Evolutionary conservation across 305 asterid genomes (phyloP).

Genomic region (Andrographis paniculata): DNA sequence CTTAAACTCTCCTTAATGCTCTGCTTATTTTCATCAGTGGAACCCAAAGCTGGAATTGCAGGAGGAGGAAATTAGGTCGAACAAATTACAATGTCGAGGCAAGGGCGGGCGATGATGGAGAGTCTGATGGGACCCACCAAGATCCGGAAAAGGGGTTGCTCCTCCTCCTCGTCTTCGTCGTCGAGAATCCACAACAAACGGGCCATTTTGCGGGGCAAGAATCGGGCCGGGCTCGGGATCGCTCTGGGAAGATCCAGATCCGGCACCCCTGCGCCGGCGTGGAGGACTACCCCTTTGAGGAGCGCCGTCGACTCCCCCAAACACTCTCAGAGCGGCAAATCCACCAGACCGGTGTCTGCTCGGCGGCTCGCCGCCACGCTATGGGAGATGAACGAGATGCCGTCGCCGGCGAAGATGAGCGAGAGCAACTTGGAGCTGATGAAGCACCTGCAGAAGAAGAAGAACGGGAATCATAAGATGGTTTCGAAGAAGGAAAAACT

Average conservation of each 20-base stretch:
- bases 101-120: constrained; percentile 39
- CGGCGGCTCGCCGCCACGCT: constrained; percentile 81
- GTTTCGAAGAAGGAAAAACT: constrained; percentile 40
- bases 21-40: constrained; percentile 10
- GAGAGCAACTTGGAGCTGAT: constrained; percentile 32
- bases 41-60: neutral
- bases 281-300: constrained; percentile 62
- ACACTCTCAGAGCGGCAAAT: constrained; percentile 50
- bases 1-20: constrained; percentile 12
- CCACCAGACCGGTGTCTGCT: constrained; percentile 73
- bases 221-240: constrained; percentile 33
- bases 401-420: constrained; percentile 50
- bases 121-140: constrained; percentile 47
- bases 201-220: constrained; percentile 70
- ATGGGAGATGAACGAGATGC: constrained; percentile 91
- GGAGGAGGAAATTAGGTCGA: neutral
- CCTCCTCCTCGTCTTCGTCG: constrained; percentile 80
- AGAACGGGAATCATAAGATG: constrained; percentile 20
- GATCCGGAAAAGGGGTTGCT: constrained; percentile 89
- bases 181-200: constrained; percentile 61
- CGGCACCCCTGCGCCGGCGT: constrained; percentile 78
- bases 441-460: constrained; percentile 32
- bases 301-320: constrained; percentile 49
- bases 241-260: constrained; percentile 74
- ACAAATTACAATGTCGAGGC: constrained; percentile 34